These are phyloP conservation scores for Phytophthora crassamura DNA, from an alignment of 352 stramenopile genomes.

Conservation along the genomic window DNA sequence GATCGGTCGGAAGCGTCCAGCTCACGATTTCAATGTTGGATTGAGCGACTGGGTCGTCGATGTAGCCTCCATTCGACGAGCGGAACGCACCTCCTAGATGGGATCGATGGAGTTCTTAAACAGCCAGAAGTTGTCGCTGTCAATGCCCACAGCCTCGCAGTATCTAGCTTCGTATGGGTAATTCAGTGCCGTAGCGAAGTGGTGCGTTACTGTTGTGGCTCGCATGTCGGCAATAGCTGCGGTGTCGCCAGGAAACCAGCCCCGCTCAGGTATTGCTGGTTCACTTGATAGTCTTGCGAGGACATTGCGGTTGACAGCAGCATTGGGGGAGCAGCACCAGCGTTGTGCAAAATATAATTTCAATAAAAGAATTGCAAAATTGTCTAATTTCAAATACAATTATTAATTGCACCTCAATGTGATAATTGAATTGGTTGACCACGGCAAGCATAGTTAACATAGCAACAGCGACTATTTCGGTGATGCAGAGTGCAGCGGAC, in stretches of 20 bases:
- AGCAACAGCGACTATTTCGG: no score
- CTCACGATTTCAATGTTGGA: conserved; percentile 42
- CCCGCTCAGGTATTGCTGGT: conserved; percentile 20
- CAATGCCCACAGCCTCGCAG: conserved; percentile 8
- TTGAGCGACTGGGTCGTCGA: conserved; percentile 34
- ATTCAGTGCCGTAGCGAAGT: conserved; percentile 27
- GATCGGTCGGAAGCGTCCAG: conserved; percentile 32
- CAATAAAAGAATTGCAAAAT: no score
- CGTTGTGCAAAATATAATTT: no score
- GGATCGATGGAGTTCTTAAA: conserved; percentile 12
- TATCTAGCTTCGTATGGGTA: conserved; percentile 30
- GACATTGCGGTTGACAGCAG: conserved; percentile 29
- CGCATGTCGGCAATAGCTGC: conserved; percentile 34
- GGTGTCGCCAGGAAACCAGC: conserved; percentile 21
- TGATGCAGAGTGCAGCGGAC: no score
- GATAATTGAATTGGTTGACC: no score
- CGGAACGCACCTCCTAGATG: conserved; percentile 26
- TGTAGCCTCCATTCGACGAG: conserved; percentile 36
- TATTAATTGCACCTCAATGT: no score
- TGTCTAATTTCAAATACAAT: no score
- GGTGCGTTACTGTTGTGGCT: conserved; percentile 12
- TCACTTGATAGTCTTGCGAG: conserved; percentile 30
- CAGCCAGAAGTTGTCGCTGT: conserved; percentile 21
- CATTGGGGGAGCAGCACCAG: no score
- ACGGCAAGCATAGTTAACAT: no score